A percentile compares a stretch with the other conserved stretches of the same genome.
phyloP scores from a whole-genome alignment of 805 yeast genomes.

The Sugiyamaella qingdaonensis region DNA sequence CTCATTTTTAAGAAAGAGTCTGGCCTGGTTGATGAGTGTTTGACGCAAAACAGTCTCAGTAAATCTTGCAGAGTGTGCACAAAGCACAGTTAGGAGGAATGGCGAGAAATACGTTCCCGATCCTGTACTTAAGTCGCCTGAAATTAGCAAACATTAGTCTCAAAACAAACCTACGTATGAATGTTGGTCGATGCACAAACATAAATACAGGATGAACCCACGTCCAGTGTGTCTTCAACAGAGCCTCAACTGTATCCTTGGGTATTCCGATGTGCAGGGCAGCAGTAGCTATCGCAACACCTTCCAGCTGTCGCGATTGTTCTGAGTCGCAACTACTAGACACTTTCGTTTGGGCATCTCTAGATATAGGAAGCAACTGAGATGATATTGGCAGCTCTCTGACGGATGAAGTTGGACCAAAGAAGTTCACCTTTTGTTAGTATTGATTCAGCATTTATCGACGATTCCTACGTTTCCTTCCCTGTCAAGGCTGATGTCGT shows the following conservation, averaged over 20 bases:
- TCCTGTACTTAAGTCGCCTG: conserved; percentile 3
- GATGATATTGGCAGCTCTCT: not conserved
- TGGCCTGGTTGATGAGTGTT: conserved; percentile 1
- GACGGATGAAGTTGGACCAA: conserved; percentile 7
- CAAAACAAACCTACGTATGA: not conserved
- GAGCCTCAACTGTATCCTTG: not conserved
- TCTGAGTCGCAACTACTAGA: not conserved
- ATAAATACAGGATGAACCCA: conserved; percentile 7
- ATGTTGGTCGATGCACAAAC: conserved; percentile 4
- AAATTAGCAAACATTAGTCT: not conserved
- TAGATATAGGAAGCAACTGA: not conserved
- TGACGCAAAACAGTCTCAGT: not conserved
- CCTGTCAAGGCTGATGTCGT: conserved; percentile 3
- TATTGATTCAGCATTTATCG: not conserved
- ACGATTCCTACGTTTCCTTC: conserved; percentile 2
- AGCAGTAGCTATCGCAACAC: conserved; percentile 1
- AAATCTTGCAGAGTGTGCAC: conserved; percentile 4
- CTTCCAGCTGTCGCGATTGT: conserved; percentile 1
- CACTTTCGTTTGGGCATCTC: not conserved
- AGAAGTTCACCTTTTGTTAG: conserved; percentile 1
- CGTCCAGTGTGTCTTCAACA: conserved; percentile 3
- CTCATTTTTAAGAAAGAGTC: not conserved
- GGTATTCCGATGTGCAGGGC: conserved; percentile 1
- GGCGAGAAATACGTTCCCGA: not conserved
- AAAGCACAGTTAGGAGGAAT: conserved; percentile 1